A percentile compares a stretch with the other conserved stretches of the same genome.
These are phyloP conservation scores for Shiraia bambusicola DNA, from an alignment of 2,329 filamentous ascomycete genomes.

Conservation along the genomic window DNA sequence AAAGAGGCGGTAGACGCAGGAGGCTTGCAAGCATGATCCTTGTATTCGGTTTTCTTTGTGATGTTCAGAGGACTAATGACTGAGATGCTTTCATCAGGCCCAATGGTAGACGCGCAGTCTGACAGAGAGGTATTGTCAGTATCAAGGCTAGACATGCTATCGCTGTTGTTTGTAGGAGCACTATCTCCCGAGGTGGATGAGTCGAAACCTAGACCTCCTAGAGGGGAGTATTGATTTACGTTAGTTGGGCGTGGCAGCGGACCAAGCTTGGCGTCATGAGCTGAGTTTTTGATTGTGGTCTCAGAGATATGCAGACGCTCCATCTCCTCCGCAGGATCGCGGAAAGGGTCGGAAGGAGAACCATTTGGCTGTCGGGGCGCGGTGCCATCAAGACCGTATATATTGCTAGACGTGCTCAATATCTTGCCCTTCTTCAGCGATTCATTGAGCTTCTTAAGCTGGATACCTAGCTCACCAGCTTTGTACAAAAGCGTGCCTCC, in stretches of 20 bases:
- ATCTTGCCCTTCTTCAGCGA: constrained; percentile 9
- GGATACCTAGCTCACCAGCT: constrained; percentile 25
- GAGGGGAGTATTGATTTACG: not conserved
- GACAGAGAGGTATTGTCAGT: not conserved
- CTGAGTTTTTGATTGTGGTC: not conserved
- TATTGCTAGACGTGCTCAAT: not conserved
- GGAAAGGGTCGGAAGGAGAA: not conserved
- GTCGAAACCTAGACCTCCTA: constrained; percentile 6
- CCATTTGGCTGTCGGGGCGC: not conserved
- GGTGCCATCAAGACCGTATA: not conserved
- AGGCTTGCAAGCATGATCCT: not conserved
- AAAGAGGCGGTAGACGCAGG: constrained; percentile 3
- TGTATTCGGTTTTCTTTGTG: not conserved
- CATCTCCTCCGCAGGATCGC: not conserved
- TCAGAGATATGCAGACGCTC: not conserved
- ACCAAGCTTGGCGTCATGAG: constrained; percentile 6
- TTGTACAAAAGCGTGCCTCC: constrained; percentile 11
- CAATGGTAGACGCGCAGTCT: not conserved
- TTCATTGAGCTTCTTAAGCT: constrained; percentile 16
- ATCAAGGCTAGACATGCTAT: not conserved
- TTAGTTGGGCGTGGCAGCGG: constrained; percentile 9
- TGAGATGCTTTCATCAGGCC: constrained; percentile 4
- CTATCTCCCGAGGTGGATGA: not conserved
- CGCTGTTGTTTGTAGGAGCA: not conserved
- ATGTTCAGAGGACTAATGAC: not conserved